phyloP scores from a whole-genome alignment of 768 basidiomycete species.

The Boletus reticulatus region DNA sequence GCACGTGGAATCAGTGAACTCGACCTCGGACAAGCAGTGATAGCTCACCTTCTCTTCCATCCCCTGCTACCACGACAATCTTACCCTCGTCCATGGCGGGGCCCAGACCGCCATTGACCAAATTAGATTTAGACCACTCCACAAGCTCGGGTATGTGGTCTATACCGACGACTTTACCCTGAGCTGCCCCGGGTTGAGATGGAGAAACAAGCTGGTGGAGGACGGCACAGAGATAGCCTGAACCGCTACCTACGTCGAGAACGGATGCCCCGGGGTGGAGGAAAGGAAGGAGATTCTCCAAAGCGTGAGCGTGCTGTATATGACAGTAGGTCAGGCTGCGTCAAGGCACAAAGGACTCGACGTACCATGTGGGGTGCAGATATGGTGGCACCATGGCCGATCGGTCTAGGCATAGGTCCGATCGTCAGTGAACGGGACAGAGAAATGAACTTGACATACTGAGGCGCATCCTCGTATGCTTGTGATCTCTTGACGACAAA shows the following conservation, averaged over 20 bases:
- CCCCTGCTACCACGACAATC: conserved; percentile 69
- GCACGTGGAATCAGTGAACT: not conserved
- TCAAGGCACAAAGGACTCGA: not conserved
- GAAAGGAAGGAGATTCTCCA: conserved; percentile 72
- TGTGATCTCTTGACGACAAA: conserved; percentile 49
- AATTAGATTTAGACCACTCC: conserved; percentile 64
- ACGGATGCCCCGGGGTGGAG: conserved; percentile 70
- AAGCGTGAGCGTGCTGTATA: conserved; percentile 82
- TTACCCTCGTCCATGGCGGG: conserved; percentile 48
- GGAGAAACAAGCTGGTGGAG: conserved; percentile 66
- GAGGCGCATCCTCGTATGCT: conserved; percentile 82
- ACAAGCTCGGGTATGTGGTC: conserved; percentile 86
- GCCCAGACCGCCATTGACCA: conserved; percentile 63
- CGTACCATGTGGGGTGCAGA: conserved; percentile 94
- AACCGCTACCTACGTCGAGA: conserved; percentile 89
- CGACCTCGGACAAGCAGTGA: not conserved
- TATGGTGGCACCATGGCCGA: conserved; percentile 88
- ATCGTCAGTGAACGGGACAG: not conserved
- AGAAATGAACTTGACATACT: conserved; percentile 45
- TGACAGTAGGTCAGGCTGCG: not conserved
- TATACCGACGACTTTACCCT: conserved; percentile 77
- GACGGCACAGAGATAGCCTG: conserved; percentile 83
- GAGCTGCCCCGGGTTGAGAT: conserved; percentile 10
- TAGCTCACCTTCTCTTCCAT: conserved; percentile 70
- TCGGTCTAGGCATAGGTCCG: conserved; percentile 43